A percentile compares a stretch with the other conserved stretches of the same genome.
Evolutionary conservation across 2,329 filamentous ascomycete species (phyloP).

Genomic region (Penicillium sp.): DNA sequence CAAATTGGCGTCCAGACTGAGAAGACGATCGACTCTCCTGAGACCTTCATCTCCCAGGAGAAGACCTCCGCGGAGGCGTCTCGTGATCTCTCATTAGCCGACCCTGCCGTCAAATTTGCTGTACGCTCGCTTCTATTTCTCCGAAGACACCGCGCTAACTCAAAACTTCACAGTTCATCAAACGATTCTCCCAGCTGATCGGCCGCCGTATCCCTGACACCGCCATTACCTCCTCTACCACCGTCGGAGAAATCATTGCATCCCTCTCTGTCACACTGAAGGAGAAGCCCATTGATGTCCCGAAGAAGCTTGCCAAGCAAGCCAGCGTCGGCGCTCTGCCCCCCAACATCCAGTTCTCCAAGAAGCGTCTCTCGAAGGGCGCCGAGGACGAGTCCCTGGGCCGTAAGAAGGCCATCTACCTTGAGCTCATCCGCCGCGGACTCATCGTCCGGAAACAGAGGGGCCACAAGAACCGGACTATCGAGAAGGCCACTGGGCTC

Average conservation of each 20-base stretch:
- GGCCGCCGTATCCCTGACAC: conserved; percentile 72
- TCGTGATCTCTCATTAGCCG: conserved; percentile 50
- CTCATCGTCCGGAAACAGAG: conserved; percentile 49
- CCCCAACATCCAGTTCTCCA: conserved; percentile 69
- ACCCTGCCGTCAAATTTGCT: conserved; percentile 66
- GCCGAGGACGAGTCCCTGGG: conserved; percentile 71
- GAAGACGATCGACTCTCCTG: conserved; percentile 15
- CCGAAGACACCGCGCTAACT: not conserved
- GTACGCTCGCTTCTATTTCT: conserved; percentile 51
- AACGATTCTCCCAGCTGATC: conserved; percentile 78
- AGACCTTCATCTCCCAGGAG: conserved; percentile 22
- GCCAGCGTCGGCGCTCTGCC: conserved; percentile 50
- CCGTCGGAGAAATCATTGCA: conserved; percentile 53
- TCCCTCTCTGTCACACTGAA: conserved; percentile 13
- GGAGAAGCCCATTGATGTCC: conserved; percentile 46
- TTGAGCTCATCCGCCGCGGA: conserved; percentile 63
- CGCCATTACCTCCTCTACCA: conserved; percentile 57
- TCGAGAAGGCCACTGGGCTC: not conserved
- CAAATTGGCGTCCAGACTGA: conserved; percentile 29
- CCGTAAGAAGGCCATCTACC: conserved; percentile 75
- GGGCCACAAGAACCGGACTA: too few relatives aligned
- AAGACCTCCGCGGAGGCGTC: conserved; percentile 21
- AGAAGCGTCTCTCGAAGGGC: conserved; percentile 64
- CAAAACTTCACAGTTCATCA: conserved; percentile 61
- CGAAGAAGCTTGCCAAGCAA: conserved; percentile 52